Conservation (phyloP, 352 stramenopile species). For the Globisporangium cederbergense region DNA sequence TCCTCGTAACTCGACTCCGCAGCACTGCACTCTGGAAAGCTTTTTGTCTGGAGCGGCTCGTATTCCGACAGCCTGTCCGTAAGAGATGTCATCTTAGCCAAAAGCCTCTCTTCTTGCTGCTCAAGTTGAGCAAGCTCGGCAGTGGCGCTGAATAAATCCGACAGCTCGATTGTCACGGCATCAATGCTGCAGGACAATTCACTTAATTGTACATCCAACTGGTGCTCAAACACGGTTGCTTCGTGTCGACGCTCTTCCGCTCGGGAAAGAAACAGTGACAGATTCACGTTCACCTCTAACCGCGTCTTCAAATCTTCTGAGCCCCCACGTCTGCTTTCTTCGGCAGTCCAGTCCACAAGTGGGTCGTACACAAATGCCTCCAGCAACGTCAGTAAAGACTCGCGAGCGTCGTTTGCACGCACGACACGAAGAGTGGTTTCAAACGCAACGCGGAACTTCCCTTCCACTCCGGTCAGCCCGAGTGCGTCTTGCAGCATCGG, state of each 20-base stretch:
- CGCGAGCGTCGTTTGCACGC: slow-evolving; percentile 51
- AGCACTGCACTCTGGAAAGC: not conserved
- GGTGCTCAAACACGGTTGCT: slow-evolving; percentile 40
- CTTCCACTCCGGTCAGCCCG: slow-evolving; percentile 71
- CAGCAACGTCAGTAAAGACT: slow-evolving; percentile 69
- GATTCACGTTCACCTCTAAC: slow-evolving; percentile 80
- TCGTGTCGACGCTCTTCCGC: slow-evolving; percentile 74
- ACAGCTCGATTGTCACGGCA: not conserved
- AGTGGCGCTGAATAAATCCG: slow-evolving; percentile 2
- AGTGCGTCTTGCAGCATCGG: slow-evolving; percentile 75
- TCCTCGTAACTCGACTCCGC: not conserved
- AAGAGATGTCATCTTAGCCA: slow-evolving; percentile 10
- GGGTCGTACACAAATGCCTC: slow-evolving; percentile 88
- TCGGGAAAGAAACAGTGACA: slow-evolving; percentile 81
- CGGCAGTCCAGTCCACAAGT: slow-evolving; percentile 68
- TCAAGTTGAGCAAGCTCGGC: slow-evolving; percentile 15
- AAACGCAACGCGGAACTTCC: slow-evolving; percentile 67
- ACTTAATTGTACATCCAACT: slow-evolving; percentile 28
- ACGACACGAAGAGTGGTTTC: slow-evolving; percentile 72
- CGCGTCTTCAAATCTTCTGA: slow-evolving; percentile 58
- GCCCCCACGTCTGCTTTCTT: slow-evolving; percentile 32
- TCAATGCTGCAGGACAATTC: slow-evolving; percentile 20
- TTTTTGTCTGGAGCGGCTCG: not conserved
- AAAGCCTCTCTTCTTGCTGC: slow-evolving; percentile 24
- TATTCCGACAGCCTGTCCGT: slow-evolving; percentile 16